Evolutionary conservation across 805 yeast species (phyloP), one percentile per base, ranked within the genome.

Genomic region (Lipomyces oligophaga): DNA sequence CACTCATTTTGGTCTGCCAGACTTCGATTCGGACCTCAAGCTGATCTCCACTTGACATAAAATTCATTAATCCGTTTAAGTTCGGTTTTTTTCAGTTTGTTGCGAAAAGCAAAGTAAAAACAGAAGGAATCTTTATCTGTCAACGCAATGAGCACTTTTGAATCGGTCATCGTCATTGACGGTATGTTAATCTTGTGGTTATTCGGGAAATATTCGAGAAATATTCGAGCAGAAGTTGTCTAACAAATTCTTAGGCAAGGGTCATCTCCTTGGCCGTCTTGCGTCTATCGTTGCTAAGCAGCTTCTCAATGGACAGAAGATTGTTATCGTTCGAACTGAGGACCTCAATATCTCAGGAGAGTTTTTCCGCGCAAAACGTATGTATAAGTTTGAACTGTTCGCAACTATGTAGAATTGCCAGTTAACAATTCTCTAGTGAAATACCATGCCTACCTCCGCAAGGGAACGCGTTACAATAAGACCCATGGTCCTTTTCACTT

Each of bases 401-500:
- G 1, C 6, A 20, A n/a, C n/a, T 19, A 30, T 5, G 21, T 20
- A 18, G 16, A 26, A 4, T 15, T 15, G 22, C 32, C 18, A n/a
- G 21, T 38, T 41, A 32, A 41, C 39, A 5, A 32, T 41, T 33
- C 5, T 13, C 2, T 27, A 52, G 56, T 90, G 77, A 93, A 93
- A 85, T 93, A 88, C 93, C 97, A 89, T 77, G 99, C 94, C 74
- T 93, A 89, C 88, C 84, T 93, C 77, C 89, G 98, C 83, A 93
- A 93, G 83, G 85, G 94, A 68, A 89, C 98, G 72, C 85, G 95
- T 79, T 93, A 75, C 89, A 93, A 93, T 95, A 88, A 88, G 80
- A 83, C 80, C 69, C 84, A 88, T 75, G 99, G 98, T 80, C 97
- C 97, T 70, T 93, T 90, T 97, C 99, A 93, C 76, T 93, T 93